phyloP scores from a whole-genome alignment of 108 stramenopile species.

The Fragilariopsis cylindrus region DNA sequence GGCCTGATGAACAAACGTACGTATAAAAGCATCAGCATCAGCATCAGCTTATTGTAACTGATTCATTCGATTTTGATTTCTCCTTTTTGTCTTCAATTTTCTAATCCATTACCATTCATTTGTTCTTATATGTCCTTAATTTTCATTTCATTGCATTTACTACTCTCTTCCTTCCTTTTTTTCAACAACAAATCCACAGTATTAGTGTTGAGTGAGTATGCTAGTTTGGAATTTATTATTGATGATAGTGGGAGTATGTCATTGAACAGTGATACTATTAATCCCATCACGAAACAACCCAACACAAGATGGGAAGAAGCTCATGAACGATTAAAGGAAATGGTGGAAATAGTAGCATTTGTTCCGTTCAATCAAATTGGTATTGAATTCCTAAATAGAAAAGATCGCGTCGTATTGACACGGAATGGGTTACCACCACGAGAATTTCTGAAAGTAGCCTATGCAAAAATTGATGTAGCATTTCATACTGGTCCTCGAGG shows the following conservation, averaged over 20 bases:
- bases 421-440: conserved; percentile 23
- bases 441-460: conserved; percentile 23
- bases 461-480: conserved; percentile 13
- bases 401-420: conserved; percentile 10
- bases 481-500: conserved; percentile 23
- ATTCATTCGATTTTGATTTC: no score
- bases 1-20: conserved; percentile 43
- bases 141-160: no score
- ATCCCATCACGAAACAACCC: background rate
- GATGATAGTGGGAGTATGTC: conserved; percentile 35
- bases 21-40: no score
- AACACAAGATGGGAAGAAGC: conserved; percentile 35
- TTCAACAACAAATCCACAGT: no score
- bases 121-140: no score
- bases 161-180: no score
- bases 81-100: no score
- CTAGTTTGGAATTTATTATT: conserved; percentile 25
- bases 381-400: conserved; percentile 33
- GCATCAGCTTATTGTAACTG: no score
- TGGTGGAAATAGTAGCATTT: conserved; percentile 39
- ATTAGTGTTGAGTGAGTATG: no score
- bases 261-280: conserved; percentile 6
- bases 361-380: conserved; percentile 23
- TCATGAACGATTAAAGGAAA: conserved; percentile 22
- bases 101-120: no score